These are phyloP conservation scores for Alternaria arbusti DNA, from an alignment of 2,329 filamentous ascomycete species.

Conservation along the genomic window DNA sequence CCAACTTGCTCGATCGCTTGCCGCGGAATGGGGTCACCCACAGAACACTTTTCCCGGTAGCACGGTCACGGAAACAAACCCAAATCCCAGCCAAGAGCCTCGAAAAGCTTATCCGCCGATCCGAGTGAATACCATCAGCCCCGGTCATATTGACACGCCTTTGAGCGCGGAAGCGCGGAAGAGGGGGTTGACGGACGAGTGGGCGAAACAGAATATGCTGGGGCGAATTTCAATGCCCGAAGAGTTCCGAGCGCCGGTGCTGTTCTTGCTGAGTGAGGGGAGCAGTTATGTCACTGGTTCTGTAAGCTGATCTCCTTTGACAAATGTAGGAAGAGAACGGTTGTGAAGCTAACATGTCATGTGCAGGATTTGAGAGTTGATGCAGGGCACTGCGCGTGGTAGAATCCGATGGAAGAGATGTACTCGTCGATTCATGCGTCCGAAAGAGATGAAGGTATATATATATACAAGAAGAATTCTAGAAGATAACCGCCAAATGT, in stretches of 20 bases:
- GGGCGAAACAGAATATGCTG: constrained; percentile 45
- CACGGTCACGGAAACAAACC: constrained; percentile 25
- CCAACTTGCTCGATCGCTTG: constrained; percentile 58
- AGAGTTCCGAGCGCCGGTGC: constrained; percentile 30
- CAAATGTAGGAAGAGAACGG: too few species aligned
- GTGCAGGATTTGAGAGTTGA: constrained; percentile 50
- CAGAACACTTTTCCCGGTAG: constrained; percentile 51
- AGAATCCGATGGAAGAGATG: background rate
- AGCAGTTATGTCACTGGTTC: constrained; percentile 71
- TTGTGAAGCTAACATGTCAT: background rate
- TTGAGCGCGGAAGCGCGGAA: constrained; percentile 38
- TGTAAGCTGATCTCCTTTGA: constrained; percentile 7
- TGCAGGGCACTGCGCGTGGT: constrained; percentile 51
- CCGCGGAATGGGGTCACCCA: constrained; percentile 55
- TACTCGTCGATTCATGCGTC: background rate
- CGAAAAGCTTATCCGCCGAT: constrained; percentile 49
- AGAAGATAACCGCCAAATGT: background rate
- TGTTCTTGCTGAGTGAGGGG: constrained; percentile 40
- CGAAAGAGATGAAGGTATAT: background rate
- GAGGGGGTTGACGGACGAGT: constrained; percentile 38
- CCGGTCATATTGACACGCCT: constrained; percentile 60
- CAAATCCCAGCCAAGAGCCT: constrained; percentile 15
- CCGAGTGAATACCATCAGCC: constrained; percentile 60
- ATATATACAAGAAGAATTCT: background rate
- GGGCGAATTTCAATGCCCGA: constrained; percentile 41